Conservation (phyloP, 176 grass and related monocot species). For the Oryza coarctata region DNA sequence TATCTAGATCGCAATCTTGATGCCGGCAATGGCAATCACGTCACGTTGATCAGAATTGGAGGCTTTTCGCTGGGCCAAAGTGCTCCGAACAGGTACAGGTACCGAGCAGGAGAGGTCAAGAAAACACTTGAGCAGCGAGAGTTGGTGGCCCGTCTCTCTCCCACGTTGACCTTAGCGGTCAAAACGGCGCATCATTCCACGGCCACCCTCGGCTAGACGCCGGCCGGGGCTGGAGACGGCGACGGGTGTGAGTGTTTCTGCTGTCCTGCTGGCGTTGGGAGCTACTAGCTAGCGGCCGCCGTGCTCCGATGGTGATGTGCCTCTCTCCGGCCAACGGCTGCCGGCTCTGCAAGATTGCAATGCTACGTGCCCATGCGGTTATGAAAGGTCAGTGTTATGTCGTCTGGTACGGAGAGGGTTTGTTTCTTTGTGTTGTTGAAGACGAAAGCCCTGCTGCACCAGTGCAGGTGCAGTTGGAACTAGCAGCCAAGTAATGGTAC, state of each 20-base stretch:
- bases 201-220: too few relatives aligned
- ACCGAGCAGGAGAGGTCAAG: background rate
- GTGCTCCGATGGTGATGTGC: background rate
- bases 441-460: background rate
- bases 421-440: background rate
- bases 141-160: too few relatives aligned
- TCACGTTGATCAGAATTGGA: background rate
- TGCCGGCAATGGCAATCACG: background rate
- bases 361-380: background rate
- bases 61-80: background rate
- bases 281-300: background rate
- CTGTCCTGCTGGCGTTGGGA: slow-evolving; percentile 8
- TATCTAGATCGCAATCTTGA: background rate
- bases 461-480: background rate
- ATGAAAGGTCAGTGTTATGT: background rate
- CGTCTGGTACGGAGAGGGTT: background rate
- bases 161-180: too few relatives aligned
- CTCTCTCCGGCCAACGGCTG: background rate
- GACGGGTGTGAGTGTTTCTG: background rate
- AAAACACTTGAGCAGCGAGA: background rate
- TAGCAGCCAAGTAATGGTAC: background rate
- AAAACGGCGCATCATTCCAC: too few relatives aligned
- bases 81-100: background rate
- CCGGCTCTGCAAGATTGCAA: background rate
- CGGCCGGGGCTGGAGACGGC: background rate